phyloP scores from a whole-genome alignment of 441 rosid genomes.

The Croton laevigatus region DNA sequence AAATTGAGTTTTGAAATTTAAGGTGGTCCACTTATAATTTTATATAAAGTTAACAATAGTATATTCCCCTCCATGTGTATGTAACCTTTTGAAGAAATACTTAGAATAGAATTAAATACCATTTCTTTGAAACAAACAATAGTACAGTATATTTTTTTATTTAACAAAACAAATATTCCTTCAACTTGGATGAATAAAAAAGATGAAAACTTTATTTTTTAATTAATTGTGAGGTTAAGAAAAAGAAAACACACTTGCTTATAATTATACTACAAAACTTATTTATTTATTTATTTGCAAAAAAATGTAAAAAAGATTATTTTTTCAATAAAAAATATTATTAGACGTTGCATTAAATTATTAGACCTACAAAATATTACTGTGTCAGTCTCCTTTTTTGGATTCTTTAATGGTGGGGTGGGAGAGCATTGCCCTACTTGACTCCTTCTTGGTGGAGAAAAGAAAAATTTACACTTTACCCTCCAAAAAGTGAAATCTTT shows the following conservation, averaged over 20 bases:
- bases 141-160: not conserved
- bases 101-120: too few species aligned
- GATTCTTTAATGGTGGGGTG: slow-evolving; percentile 26
- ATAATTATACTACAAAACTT: not conserved
- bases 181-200: not conserved
- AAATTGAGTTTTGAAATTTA: too few species aligned
- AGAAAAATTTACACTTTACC: not conserved
- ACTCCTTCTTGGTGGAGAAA: slow-evolving; percentile 9
- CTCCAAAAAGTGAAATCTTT: not conserved
- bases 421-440: slow-evolving; percentile 15
- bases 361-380: slow-evolving; percentile 22
- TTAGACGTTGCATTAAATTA: not conserved
- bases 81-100: too few species aligned
- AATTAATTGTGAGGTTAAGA: not conserved
- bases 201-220: not conserved
- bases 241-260: not conserved
- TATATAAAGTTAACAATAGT: too few species aligned
- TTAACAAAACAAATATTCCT: not conserved
- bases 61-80: too few species aligned
- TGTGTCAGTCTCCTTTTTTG: slow-evolving; percentile 4
- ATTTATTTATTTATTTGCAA: too few species aligned
- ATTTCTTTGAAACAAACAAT: not conserved
- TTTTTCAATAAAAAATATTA: not conserved
- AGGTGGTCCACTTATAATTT: too few species aligned
- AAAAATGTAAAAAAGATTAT: too few species aligned